phyloP scores from a whole-genome alignment of 345 rosid species.

The Gossypium raimondii region DNA sequence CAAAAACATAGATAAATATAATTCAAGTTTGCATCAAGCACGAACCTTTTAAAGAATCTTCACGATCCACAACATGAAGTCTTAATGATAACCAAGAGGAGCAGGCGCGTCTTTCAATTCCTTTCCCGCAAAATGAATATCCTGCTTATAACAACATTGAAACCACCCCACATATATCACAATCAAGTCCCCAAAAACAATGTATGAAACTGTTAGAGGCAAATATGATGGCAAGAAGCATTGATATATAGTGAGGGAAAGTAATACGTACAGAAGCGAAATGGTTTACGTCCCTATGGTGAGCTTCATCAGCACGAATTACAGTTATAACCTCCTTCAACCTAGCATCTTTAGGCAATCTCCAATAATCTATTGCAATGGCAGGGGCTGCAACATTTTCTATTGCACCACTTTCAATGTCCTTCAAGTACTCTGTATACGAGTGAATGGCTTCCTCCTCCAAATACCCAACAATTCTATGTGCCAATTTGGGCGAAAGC shows the following conservation, averaged over 20 bases:
- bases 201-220: too few species aligned
- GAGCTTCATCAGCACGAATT: slow-evolving; percentile 86
- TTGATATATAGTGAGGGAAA: background rate
- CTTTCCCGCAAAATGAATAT: slow-evolving; percentile 62
- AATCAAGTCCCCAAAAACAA: background rate
- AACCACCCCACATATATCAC: background rate
- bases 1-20: background rate
- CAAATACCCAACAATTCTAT: slow-evolving; percentile 69
- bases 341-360: slow-evolving; percentile 61
- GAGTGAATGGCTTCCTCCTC: slow-evolving; percentile 93
- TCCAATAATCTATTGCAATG: slow-evolving; percentile 81
- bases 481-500: slow-evolving; percentile 65
- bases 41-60: background rate
- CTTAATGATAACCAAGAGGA: slow-evolving; percentile 61
- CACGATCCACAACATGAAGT: background rate
- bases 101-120: slow-evolving; percentile 70
- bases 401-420: slow-evolving; percentile 50
- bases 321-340: slow-evolving; percentile 68
- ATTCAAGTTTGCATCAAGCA: background rate
- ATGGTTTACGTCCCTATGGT: slow-evolving; percentile 82
- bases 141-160: slow-evolving; percentile 34
- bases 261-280: slow-evolving; percentile 65
- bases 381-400: slow-evolving; percentile 70
- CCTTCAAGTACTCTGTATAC: slow-evolving; percentile 70
- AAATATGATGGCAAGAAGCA: background rate